phyloP scores from a whole-genome alignment of 2,329 filamentous ascomycete genomes.

The Alternaria brassicae region DNA sequence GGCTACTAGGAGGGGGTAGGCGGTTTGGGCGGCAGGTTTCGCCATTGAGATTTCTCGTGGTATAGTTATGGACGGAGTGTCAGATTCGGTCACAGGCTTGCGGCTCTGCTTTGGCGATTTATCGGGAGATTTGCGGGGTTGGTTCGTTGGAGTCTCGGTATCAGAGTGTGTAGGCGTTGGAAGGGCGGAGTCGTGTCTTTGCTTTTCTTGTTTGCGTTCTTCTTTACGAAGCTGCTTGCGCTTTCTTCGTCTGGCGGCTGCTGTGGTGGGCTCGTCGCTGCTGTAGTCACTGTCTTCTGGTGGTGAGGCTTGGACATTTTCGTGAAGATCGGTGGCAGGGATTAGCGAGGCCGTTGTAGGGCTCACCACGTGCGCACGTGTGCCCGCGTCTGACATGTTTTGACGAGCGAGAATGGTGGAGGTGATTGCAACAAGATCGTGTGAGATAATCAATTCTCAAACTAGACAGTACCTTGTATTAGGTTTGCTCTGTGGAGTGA shows the following conservation, averaged over 20 bases:
- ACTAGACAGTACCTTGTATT: background rate
- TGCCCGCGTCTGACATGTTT: conserved; percentile 36
- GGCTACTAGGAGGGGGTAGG: conserved; percentile 72
- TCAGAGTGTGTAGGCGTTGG: conserved; percentile 31
- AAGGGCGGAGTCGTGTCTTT: conserved; percentile 14
- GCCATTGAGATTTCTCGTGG: conserved; percentile 13
- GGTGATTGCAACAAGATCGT: background rate
- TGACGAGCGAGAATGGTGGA: background rate
- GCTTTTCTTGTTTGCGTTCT: conserved; percentile 32
- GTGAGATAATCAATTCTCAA: background rate
- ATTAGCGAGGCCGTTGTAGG: conserved; percentile 23
- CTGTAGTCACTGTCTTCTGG: conserved; percentile 8
- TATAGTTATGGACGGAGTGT: background rate
- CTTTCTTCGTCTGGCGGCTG: conserved; percentile 12
- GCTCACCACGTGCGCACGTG: conserved; percentile 48
- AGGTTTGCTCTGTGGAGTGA: background rate
- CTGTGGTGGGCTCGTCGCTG: conserved; percentile 7
- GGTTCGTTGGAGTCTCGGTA: conserved; percentile 15
- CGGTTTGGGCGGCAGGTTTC: conserved; percentile 36
- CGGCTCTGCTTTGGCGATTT: conserved; percentile 20
- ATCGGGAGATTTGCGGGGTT: conserved; percentile 22
- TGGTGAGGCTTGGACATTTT: conserved; percentile 28
- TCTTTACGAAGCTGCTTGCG: conserved; percentile 41
- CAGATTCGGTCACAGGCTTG: background rate
- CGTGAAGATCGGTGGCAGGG: conserved; percentile 28